Base-by-base conservation (phyloP, 306 rosid genomes). In the Trifolium dubium region DNA sequence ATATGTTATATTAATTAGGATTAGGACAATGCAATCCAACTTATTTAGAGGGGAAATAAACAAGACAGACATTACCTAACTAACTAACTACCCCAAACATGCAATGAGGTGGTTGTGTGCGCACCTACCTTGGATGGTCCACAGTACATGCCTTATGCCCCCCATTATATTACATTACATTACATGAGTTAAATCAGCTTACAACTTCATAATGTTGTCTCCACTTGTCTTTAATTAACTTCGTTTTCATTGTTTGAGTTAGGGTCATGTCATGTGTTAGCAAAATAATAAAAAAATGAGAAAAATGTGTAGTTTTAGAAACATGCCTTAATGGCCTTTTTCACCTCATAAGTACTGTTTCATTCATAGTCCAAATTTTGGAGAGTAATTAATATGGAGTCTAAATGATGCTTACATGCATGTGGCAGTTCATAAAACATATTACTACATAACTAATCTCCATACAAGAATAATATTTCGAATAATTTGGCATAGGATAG, bases 201-300 rank as follows among this genome's bases (percentile, higher is more conserved):
- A 56, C 15, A 46, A 56, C 4, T 55, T 64, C 7, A 64, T 77
- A 72, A 34, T 73, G 51, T 5, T 72, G 79, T 79, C 79, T 67
- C 75, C 5, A 58, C 34, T 35, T 39, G 67, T 74, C 43, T 59
- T 6, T 39, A 67, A 56, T 6, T 39, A 67, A 56, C 53, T 59
- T 79, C 60, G 11, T 28, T 29, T 63, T 59, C 64, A 17, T 29
- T 72, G 71, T 37, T 60, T 60, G 13, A 34, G 53, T 68, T 58
- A 58, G 13, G 40, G 35, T 35, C 40, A 31, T 12, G 35, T 35
- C 40, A 31, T 12, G 46, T 35, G 23, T 44, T 44, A 11, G 68
- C 1, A 9, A 39, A 34, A 31, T n/a, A n/a, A n/a, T n/a, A 0
- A 4, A 44, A 30, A 53, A 29, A n/a, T 35, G 30, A 35, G 5